Conservation (phyloP, 345 rosid species). For the Microthlaspi erraticum region DNA sequence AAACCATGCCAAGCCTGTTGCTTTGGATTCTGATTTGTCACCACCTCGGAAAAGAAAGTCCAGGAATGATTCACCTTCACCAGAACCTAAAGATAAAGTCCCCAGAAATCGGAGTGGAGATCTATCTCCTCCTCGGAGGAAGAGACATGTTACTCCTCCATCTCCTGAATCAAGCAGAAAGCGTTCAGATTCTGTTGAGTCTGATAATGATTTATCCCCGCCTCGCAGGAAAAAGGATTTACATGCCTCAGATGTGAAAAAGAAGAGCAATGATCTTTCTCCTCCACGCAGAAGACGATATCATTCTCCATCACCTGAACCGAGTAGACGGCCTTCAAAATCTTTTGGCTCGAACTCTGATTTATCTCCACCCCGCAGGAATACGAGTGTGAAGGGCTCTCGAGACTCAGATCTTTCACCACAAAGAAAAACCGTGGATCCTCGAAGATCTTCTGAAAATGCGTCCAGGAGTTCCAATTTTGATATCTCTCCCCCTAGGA, state of each 20-base stretch:
- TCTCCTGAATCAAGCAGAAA: constrained; percentile 37
- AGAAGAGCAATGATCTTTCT: constrained; percentile 29
- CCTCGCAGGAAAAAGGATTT: constrained; percentile 43
- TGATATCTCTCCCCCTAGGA: constrained; percentile 70
- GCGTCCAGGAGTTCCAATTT: constrained; percentile 37
- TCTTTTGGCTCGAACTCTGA: constrained; percentile 38
- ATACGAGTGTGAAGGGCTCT: constrained; percentile 26
- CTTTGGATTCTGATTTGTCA: constrained; percentile 50
- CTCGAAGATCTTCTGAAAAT: constrained; percentile 32
- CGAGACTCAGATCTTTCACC: constrained; percentile 60
- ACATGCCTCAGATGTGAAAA: constrained; percentile 44
- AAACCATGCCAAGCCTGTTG: constrained; percentile 18
- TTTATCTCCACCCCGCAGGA: constrained; percentile 51
- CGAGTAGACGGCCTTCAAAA: constrained; percentile 30
- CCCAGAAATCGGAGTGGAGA: constrained; percentile 42
- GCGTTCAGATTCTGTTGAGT: constrained; percentile 34
- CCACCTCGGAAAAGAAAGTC: constrained; percentile 51
- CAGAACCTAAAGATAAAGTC: constrained; percentile 37
- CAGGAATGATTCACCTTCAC: constrained; percentile 49
- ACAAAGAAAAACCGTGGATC: constrained; percentile 50
- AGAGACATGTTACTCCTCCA: constrained; percentile 28
- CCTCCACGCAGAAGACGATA: constrained; percentile 41
- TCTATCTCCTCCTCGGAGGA: constrained; percentile 55
- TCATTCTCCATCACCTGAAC: constrained; percentile 46
- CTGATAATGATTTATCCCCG: constrained; percentile 49